Conservation (phyloP, 2,329 filamentous ascomycete species). For the Colletotrichum sp. region DNA sequence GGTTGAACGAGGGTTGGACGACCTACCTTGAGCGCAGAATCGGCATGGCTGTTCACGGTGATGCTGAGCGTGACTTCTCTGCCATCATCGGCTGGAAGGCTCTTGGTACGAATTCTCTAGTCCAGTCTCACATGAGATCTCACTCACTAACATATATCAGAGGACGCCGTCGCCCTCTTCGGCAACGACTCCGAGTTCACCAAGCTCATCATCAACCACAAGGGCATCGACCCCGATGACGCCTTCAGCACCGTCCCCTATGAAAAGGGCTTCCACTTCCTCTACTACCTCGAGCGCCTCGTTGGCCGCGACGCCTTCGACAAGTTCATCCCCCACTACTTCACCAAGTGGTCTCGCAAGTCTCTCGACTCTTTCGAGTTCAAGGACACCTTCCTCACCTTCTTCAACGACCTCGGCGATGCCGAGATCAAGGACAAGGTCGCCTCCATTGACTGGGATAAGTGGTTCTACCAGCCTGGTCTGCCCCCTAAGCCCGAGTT, state of each 20-base stretch:
- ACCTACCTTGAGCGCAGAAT: slow-evolving; percentile 92
- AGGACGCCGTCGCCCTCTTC: slow-evolving; percentile 79
- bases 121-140: neutral
- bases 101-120: slow-evolving; percentile 53
- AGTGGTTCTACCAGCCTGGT: slow-evolving; percentile 86
- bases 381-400: slow-evolving; percentile 84
- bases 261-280: slow-evolving; percentile 94
- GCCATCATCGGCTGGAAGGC: slow-evolving; percentile 96
- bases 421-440: slow-evolving; percentile 68
- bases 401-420: slow-evolving; percentile 75
- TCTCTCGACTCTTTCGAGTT: slow-evolving; percentile 95
- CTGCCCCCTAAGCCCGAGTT: slow-evolving; percentile 90
- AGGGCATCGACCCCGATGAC: slow-evolving; percentile 93
- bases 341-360: slow-evolving; percentile 81
- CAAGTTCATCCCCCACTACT: slow-evolving; percentile 95
- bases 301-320: slow-evolving; percentile 89
- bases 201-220: slow-evolving; percentile 85
- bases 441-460: slow-evolving; percentile 84
- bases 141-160: slow-evolving; percentile 33
- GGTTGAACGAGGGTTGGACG: slow-evolving; percentile 86
- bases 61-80: slow-evolving; percentile 88
- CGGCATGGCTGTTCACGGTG: slow-evolving; percentile 77
- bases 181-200: slow-evolving; percentile 91
- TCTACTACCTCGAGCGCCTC: slow-evolving; percentile 88
- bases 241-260: slow-evolving; percentile 93